Evolutionary conservation across 2,329 filamentous ascomycete species (phyloP).

Genomic region (Colletotrichum liriopes): DNA sequence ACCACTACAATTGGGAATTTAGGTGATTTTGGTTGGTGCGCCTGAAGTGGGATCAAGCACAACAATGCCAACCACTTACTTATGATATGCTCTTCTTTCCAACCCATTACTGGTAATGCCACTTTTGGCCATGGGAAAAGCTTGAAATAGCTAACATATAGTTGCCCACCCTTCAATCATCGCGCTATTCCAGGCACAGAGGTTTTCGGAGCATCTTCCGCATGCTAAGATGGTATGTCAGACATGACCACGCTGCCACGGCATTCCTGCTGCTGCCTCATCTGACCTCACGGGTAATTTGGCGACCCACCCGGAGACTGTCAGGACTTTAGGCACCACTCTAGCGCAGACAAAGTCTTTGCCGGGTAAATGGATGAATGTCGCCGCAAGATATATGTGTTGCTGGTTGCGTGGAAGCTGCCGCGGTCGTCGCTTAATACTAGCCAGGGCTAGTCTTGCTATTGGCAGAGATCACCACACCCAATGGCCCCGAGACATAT

Average conservation of each 20-base stretch:
- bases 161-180: slow-evolving; percentile 4
- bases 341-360: not conserved
- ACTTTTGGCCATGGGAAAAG: not conserved
- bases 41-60: not conserved
- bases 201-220: slow-evolving; percentile 36
- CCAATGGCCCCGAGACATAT: not conserved
- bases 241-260: not conserved
- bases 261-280: slow-evolving; percentile 13
- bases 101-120: not conserved
- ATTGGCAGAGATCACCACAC: not conserved
- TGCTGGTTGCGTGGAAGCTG: not conserved
- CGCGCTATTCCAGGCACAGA: slow-evolving; percentile 39
- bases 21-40: not conserved
- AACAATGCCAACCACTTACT: not conserved
- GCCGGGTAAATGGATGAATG: slow-evolving; percentile 33
- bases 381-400: not conserved
- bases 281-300: not conserved
- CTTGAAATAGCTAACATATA: not conserved
- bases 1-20: slow-evolving; percentile 30
- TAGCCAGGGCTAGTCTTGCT: slow-evolving; percentile 3
- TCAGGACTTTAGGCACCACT: not conserved
- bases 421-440: not conserved
- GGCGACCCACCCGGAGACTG: not conserved
- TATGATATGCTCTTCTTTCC: not conserved
- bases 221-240: slow-evolving; percentile 21